phyloP scores from a whole-genome alignment of 2,329 filamentous ascomycete genomes.

The Nothophoma quercina region DNA sequence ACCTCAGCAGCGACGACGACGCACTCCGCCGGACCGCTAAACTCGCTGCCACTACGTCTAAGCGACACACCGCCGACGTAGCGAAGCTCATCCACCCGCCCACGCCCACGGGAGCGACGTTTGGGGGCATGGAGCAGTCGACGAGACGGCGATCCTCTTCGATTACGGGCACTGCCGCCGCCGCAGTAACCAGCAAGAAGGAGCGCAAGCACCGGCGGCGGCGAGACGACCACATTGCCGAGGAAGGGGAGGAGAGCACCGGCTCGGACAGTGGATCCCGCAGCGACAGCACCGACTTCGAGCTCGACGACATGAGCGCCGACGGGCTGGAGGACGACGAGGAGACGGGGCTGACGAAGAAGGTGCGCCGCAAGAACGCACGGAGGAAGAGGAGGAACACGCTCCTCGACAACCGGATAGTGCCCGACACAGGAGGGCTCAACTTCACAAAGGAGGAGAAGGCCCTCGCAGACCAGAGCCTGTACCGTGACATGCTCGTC shows the following conservation, averaged over 20 bases:
- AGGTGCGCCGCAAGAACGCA: conserved; percentile 73
- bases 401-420: conserved; percentile 74
- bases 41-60: conserved; percentile 7
- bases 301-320: conserved; percentile 67
- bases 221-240: conserved; percentile 43
- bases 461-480: conserved; percentile 76
- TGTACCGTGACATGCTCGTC: conserved; percentile 72
- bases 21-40: conserved; percentile 9
- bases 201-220: conserved; percentile 36
- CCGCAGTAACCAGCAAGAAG: conserved; percentile 30
- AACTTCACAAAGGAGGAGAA: conserved; percentile 74
- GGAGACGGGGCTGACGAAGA: conserved; percentile 82
- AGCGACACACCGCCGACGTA: conserved; percentile 22
- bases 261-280: conserved; percentile 42
- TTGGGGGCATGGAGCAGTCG: conserved; percentile 17
- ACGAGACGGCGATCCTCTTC: conserved; percentile 47
- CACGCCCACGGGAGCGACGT: conserved; percentile 34
- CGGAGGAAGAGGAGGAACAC: conserved; percentile 73
- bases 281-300: conserved; percentile 60
- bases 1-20: conserved; percentile 32
- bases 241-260: conserved; percentile 42
- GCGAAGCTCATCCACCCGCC: conserved; percentile 42
- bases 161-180: conserved; percentile 38
- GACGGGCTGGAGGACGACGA: conserved; percentile 83
- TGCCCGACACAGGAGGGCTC: conserved; percentile 33